Conservation (phyloP, 495 filamentous ascomycete species). For the Neurospora tetrasperma region DNA sequence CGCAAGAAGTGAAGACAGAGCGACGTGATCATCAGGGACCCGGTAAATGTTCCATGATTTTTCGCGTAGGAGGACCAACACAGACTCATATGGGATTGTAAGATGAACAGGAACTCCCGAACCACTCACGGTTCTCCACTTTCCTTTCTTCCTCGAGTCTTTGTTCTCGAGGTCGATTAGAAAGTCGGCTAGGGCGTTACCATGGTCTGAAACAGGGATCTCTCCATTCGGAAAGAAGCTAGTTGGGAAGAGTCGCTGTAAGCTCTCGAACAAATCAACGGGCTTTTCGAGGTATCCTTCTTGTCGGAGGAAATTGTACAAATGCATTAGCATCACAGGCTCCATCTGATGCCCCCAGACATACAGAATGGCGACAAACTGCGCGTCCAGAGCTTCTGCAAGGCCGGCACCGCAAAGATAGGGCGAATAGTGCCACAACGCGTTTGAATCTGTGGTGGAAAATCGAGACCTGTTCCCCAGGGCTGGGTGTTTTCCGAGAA, state of each 20-base stretch:
- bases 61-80: background rate
- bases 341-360: slow-evolving; percentile 20
- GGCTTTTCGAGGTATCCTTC: slow-evolving; percentile 26
- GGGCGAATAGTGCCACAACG: slow-evolving; percentile 41
- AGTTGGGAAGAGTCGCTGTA: background rate
- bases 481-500: background rate
- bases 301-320: slow-evolving; percentile 38
- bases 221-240: slow-evolving; percentile 24
- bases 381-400: slow-evolving; percentile 27
- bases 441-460: slow-evolving; percentile 30
- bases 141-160: background rate
- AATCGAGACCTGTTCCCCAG: slow-evolving; percentile 24
- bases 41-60: slow-evolving; percentile 20
- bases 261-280: slow-evolving; percentile 8
- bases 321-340: slow-evolving; percentile 15
- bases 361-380: slow-evolving; percentile 22
- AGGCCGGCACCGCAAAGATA: slow-evolving; percentile 40
- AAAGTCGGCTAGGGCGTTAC: background rate
- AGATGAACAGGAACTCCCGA: background rate
- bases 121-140: background rate
- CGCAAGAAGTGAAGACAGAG: slow-evolving; percentile 8
- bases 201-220: slow-evolving; percentile 22
- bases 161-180: background rate
- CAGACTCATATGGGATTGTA: background rate
- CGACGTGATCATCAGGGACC: slow-evolving; percentile 25